These are phyloP conservation scores for Pholiota adiposa DNA, from an alignment of 1,284 basidiomycete species.

Conservation along the genomic window DNA sequence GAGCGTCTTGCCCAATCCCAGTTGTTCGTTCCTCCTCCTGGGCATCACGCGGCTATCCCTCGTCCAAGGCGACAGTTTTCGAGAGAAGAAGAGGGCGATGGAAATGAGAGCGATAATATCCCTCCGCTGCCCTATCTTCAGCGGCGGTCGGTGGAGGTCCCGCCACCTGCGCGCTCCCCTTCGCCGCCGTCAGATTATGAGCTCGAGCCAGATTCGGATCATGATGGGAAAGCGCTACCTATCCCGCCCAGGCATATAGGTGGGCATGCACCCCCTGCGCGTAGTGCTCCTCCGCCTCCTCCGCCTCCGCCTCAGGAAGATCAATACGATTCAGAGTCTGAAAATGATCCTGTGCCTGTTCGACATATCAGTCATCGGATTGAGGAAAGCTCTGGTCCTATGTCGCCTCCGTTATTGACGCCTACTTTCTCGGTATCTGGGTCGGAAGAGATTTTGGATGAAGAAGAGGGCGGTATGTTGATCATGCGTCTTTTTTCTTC, in stretches of 20 bases:
- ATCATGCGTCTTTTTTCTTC: not conserved
- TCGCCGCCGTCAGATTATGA: conserved; percentile 12
- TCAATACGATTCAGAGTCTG: not conserved
- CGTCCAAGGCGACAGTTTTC: conserved; percentile 9
- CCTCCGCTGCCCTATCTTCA: conserved; percentile 28
- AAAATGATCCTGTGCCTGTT: not conserved
- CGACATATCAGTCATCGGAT: not conserved
- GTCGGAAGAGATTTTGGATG: conserved; percentile 53
- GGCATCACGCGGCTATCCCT: conserved; percentile 12
- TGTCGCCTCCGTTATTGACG: conserved; percentile 21
- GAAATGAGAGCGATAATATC: conserved; percentile 24
- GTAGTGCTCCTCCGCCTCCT: not conserved
- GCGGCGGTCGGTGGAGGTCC: conserved; percentile 23
- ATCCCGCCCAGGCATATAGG: conserved; percentile 25
- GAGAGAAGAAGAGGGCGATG: conserved; percentile 25
- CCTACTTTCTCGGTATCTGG: conserved; percentile 22
- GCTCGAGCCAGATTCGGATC: conserved; percentile 30
- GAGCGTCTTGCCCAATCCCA: conserved; percentile 24
- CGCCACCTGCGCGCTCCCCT: conserved; percentile 19
- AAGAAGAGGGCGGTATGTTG: conserved; percentile 62
- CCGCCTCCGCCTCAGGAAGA: not conserved
- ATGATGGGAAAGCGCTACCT: conserved; percentile 29
- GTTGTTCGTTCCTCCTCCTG: conserved; percentile 28
- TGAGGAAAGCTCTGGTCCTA: not conserved
- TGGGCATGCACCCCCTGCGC: conserved; percentile 18